phyloP scores from a whole-genome alignment of 495 filamentous ascomycete species.

The Penicillium longicatenatum region DNA sequence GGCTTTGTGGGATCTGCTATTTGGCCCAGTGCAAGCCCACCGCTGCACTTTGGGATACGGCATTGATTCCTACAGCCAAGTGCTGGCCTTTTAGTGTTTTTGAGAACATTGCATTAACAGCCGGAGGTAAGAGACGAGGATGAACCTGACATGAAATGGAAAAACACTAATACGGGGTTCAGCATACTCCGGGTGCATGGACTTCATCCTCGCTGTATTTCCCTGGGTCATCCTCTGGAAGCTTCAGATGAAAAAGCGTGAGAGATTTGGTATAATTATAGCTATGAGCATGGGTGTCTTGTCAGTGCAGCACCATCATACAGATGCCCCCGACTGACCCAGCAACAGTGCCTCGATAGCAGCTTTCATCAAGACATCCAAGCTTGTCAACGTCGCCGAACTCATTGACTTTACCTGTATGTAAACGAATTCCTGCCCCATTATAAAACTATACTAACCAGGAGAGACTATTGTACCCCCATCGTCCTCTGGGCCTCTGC shows the following conservation, averaged over 20 bases:
- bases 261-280: slow-evolving; percentile 26
- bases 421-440: background rate
- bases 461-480: slow-evolving; percentile 10
- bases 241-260: slow-evolving; percentile 28
- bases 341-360: slow-evolving; percentile 19
- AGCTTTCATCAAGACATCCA: slow-evolving; percentile 29
- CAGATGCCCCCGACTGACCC: background rate
- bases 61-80: slow-evolving; percentile 17
- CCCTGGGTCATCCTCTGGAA: slow-evolving; percentile 30
- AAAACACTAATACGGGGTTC: too few species aligned
- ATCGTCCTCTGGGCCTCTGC: slow-evolving; percentile 29
- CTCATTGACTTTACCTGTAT: slow-evolving; percentile 29
- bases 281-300: slow-evolving; percentile 32
- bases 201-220: slow-evolving; percentile 29
- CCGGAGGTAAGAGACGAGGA: slow-evolving; percentile 17
- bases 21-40: slow-evolving; percentile 26
- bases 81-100: slow-evolving; percentile 26
- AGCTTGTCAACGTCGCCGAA: slow-evolving; percentile 18
- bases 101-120: slow-evolving; percentile 22
- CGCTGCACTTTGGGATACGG: slow-evolving; percentile 21
- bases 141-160: background rate
- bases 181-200: slow-evolving; percentile 31
- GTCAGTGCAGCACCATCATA: slow-evolving; percentile 9
- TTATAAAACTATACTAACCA: background rate
- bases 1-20: slow-evolving; percentile 24